phyloP scores from a whole-genome alignment of 768 basidiomycete genomes.

The Xanthoconium purpureum region DNA sequence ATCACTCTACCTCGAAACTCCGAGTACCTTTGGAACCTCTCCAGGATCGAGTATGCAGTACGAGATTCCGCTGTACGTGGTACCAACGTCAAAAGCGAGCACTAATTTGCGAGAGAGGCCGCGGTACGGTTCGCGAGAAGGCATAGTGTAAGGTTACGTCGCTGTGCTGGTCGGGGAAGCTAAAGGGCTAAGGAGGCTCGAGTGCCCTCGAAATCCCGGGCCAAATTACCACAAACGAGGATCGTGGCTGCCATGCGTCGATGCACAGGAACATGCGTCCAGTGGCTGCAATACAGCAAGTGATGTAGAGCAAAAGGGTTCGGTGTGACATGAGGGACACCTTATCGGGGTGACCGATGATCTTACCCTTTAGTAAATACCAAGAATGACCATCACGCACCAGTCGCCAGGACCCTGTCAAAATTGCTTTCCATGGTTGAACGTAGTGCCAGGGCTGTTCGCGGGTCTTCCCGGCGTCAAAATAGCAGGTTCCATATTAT shows the following conservation, averaged over 20 bases:
- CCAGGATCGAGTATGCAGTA: constrained; percentile 38
- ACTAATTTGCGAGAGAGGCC: constrained; percentile 41
- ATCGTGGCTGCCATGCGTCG: neutral
- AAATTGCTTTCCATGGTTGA: too few species aligned
- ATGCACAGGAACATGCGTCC: neutral
- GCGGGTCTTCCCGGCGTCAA: neutral
- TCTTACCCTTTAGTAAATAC: neutral
- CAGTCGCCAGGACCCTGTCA: neutral
- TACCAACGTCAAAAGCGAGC: constrained; percentile 45
- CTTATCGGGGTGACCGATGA: neutral
- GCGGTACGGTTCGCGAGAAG: constrained; percentile 30
- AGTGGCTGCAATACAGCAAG: neutral
- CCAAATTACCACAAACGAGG: neutral
- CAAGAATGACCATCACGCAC: neutral
- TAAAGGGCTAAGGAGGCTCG: neutral
- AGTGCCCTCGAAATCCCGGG: neutral
- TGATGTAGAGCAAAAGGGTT: neutral
- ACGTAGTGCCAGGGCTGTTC: too few species aligned
- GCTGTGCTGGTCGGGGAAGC: neutral
- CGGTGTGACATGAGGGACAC: neutral
- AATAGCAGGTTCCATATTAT: neutral
- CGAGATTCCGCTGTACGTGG: constrained; percentile 41
- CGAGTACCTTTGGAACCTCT: constrained; percentile 28
- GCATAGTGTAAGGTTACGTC: constrained; percentile 21
- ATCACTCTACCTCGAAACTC: constrained; percentile 25